phyloP scores from a whole-genome alignment of 495 filamentous ascomycete genomes.

The Penicillium roqueforti region DNA sequence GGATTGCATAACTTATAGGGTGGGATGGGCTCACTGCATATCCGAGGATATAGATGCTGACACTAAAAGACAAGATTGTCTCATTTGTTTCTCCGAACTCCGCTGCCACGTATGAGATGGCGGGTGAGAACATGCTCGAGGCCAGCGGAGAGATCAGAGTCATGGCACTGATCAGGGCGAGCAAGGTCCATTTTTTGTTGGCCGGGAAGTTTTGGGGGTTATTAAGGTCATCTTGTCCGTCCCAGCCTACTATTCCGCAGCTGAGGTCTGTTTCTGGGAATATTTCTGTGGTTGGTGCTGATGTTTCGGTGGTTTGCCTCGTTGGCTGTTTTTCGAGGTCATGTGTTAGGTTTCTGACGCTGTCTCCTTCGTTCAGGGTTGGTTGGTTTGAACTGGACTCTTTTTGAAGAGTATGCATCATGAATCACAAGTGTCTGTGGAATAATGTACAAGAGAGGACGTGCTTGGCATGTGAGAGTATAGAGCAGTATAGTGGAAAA shows the following conservation, averaged over 20 bases:
- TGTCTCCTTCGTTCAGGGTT: neutral
- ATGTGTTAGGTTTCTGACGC: neutral
- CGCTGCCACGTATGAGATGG: slow-evolving; percentile 45
- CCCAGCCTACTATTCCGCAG: slow-evolving; percentile 37
- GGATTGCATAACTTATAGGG: neutral
- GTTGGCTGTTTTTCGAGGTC: slow-evolving; percentile 7
- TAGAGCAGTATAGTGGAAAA: neutral
- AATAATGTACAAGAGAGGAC: neutral
- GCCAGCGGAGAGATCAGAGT: slow-evolving; percentile 52
- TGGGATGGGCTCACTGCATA: slow-evolving; percentile 41
- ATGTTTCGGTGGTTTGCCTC: neutral
- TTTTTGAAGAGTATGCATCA: neutral
- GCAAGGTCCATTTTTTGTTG: slow-evolving; percentile 36
- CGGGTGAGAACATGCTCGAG: slow-evolving; percentile 70
- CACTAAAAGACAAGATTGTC: slow-evolving; percentile 47
- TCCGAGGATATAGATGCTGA: slow-evolving; percentile 57
- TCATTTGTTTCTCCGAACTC: slow-evolving; percentile 59
- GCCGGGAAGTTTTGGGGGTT: slow-evolving; percentile 65
- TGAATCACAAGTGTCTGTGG: neutral
- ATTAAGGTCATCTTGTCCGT: slow-evolving; percentile 58
- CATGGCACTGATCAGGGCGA: slow-evolving; percentile 34
- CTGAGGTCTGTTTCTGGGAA: slow-evolving; percentile 28
- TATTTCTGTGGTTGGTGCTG: neutral
- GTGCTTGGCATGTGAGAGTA: neutral
- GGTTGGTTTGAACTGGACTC: neutral